Evolutionary conservation across 768 basidiomycete species (phyloP).

Genomic region (Amanita pseudoporphyria): DNA sequence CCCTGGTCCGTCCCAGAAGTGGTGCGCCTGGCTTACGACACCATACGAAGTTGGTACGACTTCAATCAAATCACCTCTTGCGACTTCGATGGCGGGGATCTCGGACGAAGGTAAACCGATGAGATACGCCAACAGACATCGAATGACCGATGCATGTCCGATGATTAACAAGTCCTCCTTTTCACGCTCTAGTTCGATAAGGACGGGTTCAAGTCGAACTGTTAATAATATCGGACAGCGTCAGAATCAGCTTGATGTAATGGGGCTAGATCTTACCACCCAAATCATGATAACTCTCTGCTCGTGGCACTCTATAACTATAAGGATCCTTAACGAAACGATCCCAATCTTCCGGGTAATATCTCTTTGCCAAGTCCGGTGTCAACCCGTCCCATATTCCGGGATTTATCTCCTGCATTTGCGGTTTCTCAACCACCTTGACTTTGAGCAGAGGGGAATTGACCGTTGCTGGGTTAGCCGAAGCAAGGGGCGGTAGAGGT

Average conservation of each 20-base stretch:
- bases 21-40: conserved; percentile 82
- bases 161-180: conserved; percentile 94
- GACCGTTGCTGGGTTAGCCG: conserved; percentile 2
- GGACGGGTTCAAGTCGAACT: conserved; percentile 90
- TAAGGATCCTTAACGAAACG: conserved; percentile 91
- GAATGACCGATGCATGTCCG: conserved; percentile 94
- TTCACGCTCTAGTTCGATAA: conserved; percentile 91
- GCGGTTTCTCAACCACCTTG: conserved; percentile 89
- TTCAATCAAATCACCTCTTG: conserved; percentile 93
- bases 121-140: conserved; percentile 88
- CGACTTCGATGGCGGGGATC: conserved; percentile 96
- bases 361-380: conserved; percentile 79
- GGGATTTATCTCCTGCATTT: conserved; percentile 98
- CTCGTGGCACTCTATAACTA: conserved; percentile 81
- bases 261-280: conserved; percentile 38
- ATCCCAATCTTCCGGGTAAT: conserved; percentile 92
- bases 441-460: conserved; percentile 32
- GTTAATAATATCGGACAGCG: background rate
- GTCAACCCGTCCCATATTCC: conserved; percentile 96
- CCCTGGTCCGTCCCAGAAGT: conserved; percentile 89
- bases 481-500: conserved; percentile 16
- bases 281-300: conserved; percentile 96
- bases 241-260: conserved; percentile 6
- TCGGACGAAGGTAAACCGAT: conserved; percentile 92
- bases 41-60: conserved; percentile 85